Evolutionary conservation across 2,329 filamentous ascomycete genomes (phyloP), one percentile per base, ranked within the genome.

Genomic region (Plenodomus lindquistii): DNA sequence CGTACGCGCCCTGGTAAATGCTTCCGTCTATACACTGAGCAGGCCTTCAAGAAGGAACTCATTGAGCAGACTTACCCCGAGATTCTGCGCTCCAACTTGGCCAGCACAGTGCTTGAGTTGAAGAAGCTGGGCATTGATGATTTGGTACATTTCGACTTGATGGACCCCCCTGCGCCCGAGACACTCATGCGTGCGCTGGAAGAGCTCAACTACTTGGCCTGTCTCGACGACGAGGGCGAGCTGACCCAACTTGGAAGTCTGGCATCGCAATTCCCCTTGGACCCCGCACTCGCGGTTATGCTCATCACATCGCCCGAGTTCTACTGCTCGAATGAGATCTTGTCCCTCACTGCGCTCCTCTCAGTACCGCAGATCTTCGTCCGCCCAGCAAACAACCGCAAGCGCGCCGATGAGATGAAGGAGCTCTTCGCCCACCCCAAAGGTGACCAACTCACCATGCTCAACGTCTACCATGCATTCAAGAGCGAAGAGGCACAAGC

Each of bases 381-480:
- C 22, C 89, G 94, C 8, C 94, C 94, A 1, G 88, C 89, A 40
- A 85, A 83, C 65, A 87, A 89, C 60, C 86, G 92, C 53, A 95
- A 96, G 76, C 87, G 89, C 38, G 94, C 94, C 39, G 94, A 99
- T 70, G 91, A 97, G 73, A 97, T 97, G 91, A 99, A 99, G 80
- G 82, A 86, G 34, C 83, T 93, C 35, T 99, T 99, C 67, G 87
- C 90, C 21, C 94, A 99, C 70, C 85, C 86, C 1, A 93, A 97
- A 57, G 94, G 94, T 45, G 94, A 99, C 67, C 94, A 99, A 67
- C 81, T 99, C 37, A 97, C 94, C 15, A 87, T 99, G 72, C 84
- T 99, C 52, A 99, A 99, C 71, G 93, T 93, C 38, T 99, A 97
- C 75, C 95, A 99, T 72, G 94, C 94, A 18, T 99, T 96, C 84